Base-by-base conservation (phyloP, 176 grass and related monocot genomes). In the Puya raimondii region DNA sequence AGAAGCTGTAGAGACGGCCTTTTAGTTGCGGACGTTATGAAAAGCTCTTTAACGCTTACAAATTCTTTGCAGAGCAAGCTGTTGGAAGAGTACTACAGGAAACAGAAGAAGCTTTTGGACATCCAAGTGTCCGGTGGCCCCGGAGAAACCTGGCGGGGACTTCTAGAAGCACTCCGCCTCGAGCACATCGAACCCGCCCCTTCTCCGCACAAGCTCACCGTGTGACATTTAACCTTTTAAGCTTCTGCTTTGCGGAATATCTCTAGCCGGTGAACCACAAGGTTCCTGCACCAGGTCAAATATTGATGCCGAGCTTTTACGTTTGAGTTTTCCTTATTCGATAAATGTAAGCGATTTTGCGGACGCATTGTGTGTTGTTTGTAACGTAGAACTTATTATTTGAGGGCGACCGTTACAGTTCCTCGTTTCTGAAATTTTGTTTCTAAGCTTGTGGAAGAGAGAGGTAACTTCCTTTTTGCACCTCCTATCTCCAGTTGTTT, bases 11-110 rank as follows among this genome's bases (percentile, higher is more conserved):
- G 4, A 42, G 20, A 10, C 21, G 20, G 16, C 4, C 1, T 10
- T n/a, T 18, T 23, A 4, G 65, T 11, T 47, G 9, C 67, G 21
- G 53, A 10, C 58, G 47, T 59, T 9, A 8, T 7, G 54, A 16
- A 9, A 17, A 59, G 7, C 15, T 59, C 54, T 22, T 20, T 59
- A 17, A 59, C n/a, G 3, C 20, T 59, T 18, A 21, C 9, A 1
- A n/a, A 17, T 53, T 29, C 80, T 68, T 3, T 54, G 63, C 77
- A 99, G 94, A 84, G 77, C 69, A 93, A 93, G 84, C 56, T 82
- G 59, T 78, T 99, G 67, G 94, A 99, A 84, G 86, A 99, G 1
- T 93, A 93, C 75, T 99, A 99, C 80, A 88, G 33, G 74, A 79
- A 90, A 12, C 87, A 93, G 58, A 77, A 70, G 20, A 99, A 93